A percentile compares a stretch with the other conserved stretches of the same genome.
These are phyloP conservation scores for Salix brachista DNA, from an alignment of 345 rosid species.

Conservation along the genomic window DNA sequence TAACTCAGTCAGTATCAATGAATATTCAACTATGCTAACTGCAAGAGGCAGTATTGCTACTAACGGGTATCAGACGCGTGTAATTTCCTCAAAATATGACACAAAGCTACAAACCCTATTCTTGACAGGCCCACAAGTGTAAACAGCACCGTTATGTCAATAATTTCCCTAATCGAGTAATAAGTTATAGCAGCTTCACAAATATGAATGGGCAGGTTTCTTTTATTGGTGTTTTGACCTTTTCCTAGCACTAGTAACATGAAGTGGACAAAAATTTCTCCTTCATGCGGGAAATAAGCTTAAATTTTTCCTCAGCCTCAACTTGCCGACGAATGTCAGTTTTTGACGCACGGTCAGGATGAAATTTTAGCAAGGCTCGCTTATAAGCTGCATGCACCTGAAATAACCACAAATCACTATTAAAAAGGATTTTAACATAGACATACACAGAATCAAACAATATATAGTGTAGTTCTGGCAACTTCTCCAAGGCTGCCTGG, in stretches of 20 bases:
- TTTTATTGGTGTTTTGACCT: neutral
- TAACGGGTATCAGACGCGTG: neutral
- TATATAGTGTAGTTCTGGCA: neutral
- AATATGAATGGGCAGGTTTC: neutral
- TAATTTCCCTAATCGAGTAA: neutral
- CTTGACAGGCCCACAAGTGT: neutral
- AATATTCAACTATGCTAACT: neutral
- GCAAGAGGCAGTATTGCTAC: neutral
- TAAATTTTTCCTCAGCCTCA: constrained; percentile 89
- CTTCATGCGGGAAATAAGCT: constrained; percentile 82
- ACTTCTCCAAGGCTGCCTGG: neutral
- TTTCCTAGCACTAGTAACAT: constrained; percentile 19
- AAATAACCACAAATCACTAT: constrained; percentile 15
- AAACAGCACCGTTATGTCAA: neutral
- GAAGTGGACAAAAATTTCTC: constrained; percentile 46
- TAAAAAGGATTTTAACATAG: neutral
- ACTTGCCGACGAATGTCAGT: constrained; percentile 65
- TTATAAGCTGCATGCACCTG: constrained; percentile 82
- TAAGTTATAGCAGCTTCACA: neutral
- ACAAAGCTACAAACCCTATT: neutral
- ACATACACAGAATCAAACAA: neutral
- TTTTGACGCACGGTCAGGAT: constrained; percentile 78
- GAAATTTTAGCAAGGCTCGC: constrained; percentile 67
- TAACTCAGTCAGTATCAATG: neutral
- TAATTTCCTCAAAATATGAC: neutral